A percentile compares a stretch with the other conserved stretches of the same genome.
phyloP scores from a whole-genome alignment of 2,329 filamentous ascomycete species.

The Cadophora sp. region DNA sequence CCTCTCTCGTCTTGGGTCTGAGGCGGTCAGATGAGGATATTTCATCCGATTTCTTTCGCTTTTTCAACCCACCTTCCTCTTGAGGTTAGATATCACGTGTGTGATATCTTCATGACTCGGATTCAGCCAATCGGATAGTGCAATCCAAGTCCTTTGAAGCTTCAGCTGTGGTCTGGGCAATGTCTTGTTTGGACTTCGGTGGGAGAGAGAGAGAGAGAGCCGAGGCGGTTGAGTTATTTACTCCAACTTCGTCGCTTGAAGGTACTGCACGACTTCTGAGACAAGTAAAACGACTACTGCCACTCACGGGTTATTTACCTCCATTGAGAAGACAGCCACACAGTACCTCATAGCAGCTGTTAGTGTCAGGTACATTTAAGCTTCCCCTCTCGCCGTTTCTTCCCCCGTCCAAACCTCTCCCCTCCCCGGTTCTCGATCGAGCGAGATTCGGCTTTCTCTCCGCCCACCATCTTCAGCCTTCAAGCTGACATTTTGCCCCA shows the following conservation, averaged over 20 bases:
- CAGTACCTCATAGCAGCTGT: background rate
- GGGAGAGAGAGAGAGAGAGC: background rate
- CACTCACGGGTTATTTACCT: background rate
- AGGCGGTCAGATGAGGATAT: conserved; percentile 3
- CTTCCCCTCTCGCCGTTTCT: background rate
- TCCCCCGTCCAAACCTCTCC: background rate
- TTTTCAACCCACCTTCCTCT: background rate
- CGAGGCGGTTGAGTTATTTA: background rate
- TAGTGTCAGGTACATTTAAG: background rate
- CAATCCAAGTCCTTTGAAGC: background rate
- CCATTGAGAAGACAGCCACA: background rate
- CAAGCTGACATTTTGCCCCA: too few species aligned
- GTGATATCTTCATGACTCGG: too few species aligned
- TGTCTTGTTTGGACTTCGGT: background rate
- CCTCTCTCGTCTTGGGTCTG: background rate
- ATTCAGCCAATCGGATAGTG: background rate
- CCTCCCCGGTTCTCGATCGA: background rate
- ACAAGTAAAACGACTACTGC: too few species aligned
- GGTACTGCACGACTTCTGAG: too few species aligned
- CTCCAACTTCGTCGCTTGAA: too few species aligned
- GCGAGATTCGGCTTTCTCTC: background rate
- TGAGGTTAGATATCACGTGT: conserved; percentile 11
- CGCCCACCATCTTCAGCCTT: background rate
- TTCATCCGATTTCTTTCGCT: background rate
- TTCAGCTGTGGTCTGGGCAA: background rate